phyloP scores from a whole-genome alignment of 2,329 filamentous ascomycete genomes.

The Pseudogymnoascus sp. region DNA sequence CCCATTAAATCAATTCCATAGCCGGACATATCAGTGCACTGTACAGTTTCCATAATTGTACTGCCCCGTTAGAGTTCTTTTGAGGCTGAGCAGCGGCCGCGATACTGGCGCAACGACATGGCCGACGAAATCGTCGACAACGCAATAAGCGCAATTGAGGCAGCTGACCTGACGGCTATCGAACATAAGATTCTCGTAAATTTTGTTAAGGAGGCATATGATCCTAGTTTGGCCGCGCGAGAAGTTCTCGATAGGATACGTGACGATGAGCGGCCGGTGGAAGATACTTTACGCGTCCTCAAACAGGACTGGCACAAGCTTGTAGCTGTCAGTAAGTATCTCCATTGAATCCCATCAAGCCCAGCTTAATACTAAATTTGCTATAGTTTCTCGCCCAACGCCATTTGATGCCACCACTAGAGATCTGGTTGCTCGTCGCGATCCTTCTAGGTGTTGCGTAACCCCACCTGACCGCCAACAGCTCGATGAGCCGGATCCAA shows the following conservation, averaged over 20 bases:
- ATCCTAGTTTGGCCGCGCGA: neutral
- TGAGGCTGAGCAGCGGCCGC: neutral
- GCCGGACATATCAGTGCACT: neutral
- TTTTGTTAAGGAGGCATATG: neutral
- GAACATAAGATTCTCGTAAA: neutral
- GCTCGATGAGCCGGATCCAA: neutral
- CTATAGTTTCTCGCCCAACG: neutral
- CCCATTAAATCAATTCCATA: neutral
- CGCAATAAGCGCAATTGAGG: neutral
- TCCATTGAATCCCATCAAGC: neutral
- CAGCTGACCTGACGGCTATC: neutral
- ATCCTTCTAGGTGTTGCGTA: neutral
- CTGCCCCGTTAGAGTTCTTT: neutral
- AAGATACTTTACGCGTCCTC: neutral
- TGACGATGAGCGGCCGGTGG: neutral
- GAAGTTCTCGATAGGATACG: neutral
- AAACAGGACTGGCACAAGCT: neutral
- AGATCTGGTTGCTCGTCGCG: neutral
- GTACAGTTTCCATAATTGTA: neutral
- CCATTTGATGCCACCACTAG: neutral
- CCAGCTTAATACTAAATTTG: neutral
- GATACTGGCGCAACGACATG: neutral
- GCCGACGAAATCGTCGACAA: neutral
- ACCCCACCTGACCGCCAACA: neutral
- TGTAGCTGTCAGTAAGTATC: neutral